Percentiles rank a stretch among this genome's conserved stretches.
phyloP scores from a whole-genome alignment of 805 yeast genomes.

The Candida pseudofarinosa region DNA sequence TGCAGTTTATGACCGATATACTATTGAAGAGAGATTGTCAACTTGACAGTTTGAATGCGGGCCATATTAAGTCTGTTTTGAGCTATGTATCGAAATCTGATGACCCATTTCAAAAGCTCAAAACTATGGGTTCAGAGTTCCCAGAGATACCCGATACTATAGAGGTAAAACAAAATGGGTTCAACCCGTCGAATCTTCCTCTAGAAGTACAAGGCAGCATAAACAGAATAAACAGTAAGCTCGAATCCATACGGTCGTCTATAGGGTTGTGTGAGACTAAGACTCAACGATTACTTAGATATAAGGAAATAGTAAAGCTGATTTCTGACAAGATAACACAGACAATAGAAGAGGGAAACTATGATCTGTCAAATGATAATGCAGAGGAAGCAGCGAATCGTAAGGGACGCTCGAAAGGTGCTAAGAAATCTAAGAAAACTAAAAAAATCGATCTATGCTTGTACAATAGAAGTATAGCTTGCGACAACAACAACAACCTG shows the following conservation, averaged over 20 bases:
- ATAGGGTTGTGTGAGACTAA: conserved; percentile 12
- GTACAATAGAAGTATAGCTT: conserved; percentile 32
- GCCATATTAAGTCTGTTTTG: conserved; percentile 21
- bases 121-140: conserved; percentile 28
- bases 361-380: conserved; percentile 7
- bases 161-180: conserved; percentile 13
- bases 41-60: conserved; percentile 12
- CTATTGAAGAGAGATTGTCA: conserved; percentile 14
- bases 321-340: conserved; percentile 32
- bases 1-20: conserved; percentile 30
- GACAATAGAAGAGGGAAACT: conserved; percentile 4
- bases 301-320: conserved; percentile 34
- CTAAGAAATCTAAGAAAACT: conserved; percentile 11
- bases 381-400: conserved; percentile 11
- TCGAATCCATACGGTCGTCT: conserved; percentile 10
- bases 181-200: conserved; percentile 15
- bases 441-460: conserved; percentile 53
- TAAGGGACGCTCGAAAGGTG: conserved; percentile 5
- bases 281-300: conserved; percentile 19
- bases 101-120: conserved; percentile 17
- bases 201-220: conserved; percentile 16
- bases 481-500: conserved; percentile 9
- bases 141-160: conserved; percentile 41
- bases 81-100: conserved; percentile 13
- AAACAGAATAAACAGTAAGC: conserved; percentile 12